Conservation (phyloP, 495 filamentous ascomycete genomes). For the Neurospora sp. region DNA sequence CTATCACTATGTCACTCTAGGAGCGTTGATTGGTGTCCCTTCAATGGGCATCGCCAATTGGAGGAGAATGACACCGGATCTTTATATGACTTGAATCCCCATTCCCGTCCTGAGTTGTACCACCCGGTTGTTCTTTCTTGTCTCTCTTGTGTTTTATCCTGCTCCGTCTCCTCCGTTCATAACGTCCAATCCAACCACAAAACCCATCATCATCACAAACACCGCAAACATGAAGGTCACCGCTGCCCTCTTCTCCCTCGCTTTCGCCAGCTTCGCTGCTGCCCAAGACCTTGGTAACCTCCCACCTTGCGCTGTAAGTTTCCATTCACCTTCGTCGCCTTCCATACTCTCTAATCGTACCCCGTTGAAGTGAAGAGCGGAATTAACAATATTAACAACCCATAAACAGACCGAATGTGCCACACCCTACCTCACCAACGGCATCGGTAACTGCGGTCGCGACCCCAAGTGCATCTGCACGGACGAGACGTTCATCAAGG, state of each 20-base stretch:
- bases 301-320: slow-evolving; percentile 46
- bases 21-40: background rate
- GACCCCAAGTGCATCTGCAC: slow-evolving; percentile 63
- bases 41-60: background rate
- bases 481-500: slow-evolving; percentile 44
- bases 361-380: background rate
- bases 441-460: slow-evolving; percentile 44
- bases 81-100: background rate
- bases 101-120: background rate
- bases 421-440: slow-evolving; percentile 30
- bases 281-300: slow-evolving; percentile 35
- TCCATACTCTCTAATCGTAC: slow-evolving; percentile 2
- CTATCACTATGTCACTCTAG: background rate
- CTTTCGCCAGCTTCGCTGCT: slow-evolving; percentile 20
- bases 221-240: slow-evolving; percentile 29
- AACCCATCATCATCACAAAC: background rate
- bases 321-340: background rate
- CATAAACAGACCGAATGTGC: slow-evolving; percentile 44
- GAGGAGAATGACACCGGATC: background rate
- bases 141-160: background rate
- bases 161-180: background rate
- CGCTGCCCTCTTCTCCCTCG: slow-evolving; percentile 20
- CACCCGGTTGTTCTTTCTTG: background rate
- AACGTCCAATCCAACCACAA: background rate
- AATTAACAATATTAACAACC: background rate